These are phyloP conservation scores for Oidiodendron maius DNA, from an alignment of 495 filamentous ascomycete genomes.

Conservation along the genomic window DNA sequence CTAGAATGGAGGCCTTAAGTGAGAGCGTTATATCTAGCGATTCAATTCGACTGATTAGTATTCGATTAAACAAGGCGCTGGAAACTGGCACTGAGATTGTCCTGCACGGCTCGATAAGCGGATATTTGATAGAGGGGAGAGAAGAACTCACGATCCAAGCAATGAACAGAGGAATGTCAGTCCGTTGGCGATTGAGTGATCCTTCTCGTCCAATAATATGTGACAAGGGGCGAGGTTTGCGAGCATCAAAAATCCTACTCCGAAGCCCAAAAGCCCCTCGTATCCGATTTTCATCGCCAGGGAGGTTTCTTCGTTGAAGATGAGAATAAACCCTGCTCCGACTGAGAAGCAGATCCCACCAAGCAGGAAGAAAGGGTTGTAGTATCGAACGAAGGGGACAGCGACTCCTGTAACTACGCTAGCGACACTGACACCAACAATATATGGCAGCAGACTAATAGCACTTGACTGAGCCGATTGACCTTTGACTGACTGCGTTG, in stretches of 20 bases:
- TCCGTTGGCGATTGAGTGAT: too few species aligned
- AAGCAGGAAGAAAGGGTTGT: constrained; percentile 41
- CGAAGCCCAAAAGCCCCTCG: constrained; percentile 40
- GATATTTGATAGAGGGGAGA: too few species aligned
- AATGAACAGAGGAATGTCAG: too few species aligned
- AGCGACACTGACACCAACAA: not conserved
- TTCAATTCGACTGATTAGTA: too few species aligned
- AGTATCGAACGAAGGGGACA: constrained; percentile 43
- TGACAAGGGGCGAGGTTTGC: constrained; percentile 1
- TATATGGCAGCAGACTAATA: constrained; percentile 2
- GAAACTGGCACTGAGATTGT: too few species aligned
- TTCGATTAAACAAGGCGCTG: too few species aligned
- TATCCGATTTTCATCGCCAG: constrained; percentile 47
- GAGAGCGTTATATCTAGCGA: too few species aligned
- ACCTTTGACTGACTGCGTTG: not conserved
- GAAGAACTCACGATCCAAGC: too few species aligned
- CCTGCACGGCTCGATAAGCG: too few species aligned
- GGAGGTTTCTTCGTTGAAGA: constrained; percentile 36
- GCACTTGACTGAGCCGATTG: constrained; percentile 2
- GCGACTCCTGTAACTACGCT: constrained; percentile 35
- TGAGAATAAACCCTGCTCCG: constrained; percentile 46
- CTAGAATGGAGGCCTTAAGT: too few species aligned
- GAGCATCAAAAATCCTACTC: constrained; percentile 25
- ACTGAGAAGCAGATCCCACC: constrained; percentile 39
- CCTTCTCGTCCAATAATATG: too few species aligned